phyloP scores from a whole-genome alignment of 2,329 filamentous ascomycete genomes.

The Trichoderma oligosporum region DNA sequence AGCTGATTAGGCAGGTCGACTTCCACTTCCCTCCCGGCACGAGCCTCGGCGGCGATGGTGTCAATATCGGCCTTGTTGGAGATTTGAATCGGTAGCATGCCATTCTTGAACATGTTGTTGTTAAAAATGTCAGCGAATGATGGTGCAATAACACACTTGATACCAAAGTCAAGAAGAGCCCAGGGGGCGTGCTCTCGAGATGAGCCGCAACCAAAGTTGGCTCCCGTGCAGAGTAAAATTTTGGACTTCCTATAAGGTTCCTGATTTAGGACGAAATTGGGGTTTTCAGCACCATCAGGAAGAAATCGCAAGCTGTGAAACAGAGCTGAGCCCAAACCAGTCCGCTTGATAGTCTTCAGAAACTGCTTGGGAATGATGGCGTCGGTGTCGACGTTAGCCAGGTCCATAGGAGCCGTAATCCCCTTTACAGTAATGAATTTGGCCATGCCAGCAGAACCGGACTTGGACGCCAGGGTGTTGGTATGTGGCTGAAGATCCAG shows the following conservation, averaged over 20 bases:
- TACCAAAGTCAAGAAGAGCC: slow-evolving; percentile 95
- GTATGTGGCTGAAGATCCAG: slow-evolving; percentile 63
- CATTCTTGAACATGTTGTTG: slow-evolving; percentile 99
- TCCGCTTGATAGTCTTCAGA: slow-evolving; percentile 98
- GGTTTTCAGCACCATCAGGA: slow-evolving; percentile 68
- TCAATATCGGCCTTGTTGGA: slow-evolving; percentile 62
- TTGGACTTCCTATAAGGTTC: slow-evolving; percentile 79
- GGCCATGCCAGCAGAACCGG: slow-evolving; percentile 61
- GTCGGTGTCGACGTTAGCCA: slow-evolving; percentile 94
- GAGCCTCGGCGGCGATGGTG: slow-evolving; percentile 71
- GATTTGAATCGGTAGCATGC: slow-evolving; percentile 87
- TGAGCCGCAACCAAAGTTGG: slow-evolving; percentile 92
- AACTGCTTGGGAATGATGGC: slow-evolving; percentile 99
- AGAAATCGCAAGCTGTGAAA: slow-evolving; percentile 84
- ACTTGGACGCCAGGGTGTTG: slow-evolving; percentile 52
- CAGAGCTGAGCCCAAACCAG: slow-evolving; percentile 80
- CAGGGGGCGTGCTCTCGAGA: slow-evolving; percentile 95
- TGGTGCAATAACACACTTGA: slow-evolving; percentile 87
- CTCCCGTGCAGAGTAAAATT: slow-evolving; percentile 85
- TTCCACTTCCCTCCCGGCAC: slow-evolving; percentile 77
- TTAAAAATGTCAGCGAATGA: slow-evolving; percentile 80
- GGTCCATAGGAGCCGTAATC: slow-evolving; percentile 80
- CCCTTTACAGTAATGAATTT: slow-evolving; percentile 83
- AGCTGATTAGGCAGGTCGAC: slow-evolving; percentile 82
- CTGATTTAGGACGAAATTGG: slow-evolving; percentile 84